Conservation (phyloP, 1,284 basidiomycete genomes). For the Gomphus bonarii region DNA sequence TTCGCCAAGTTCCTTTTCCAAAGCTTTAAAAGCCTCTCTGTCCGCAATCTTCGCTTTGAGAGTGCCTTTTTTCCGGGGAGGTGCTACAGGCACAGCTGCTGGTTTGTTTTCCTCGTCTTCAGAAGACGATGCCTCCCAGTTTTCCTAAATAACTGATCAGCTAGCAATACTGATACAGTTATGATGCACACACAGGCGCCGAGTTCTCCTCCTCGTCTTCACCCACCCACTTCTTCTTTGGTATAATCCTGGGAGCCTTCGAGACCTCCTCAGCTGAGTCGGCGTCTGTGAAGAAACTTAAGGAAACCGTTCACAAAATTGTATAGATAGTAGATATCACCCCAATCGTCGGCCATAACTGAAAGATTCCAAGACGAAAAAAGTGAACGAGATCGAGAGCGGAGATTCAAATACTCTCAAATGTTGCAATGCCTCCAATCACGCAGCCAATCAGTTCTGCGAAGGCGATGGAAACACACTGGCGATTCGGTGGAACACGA, state of each 20-base stretch:
- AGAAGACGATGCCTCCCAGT: constrained; percentile 86
- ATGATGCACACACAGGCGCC: constrained; percentile 23
- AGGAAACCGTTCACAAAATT: neutral
- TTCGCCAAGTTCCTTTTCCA: constrained; percentile 25
- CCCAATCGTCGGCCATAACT: constrained; percentile 9
- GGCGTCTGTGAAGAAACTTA: constrained; percentile 1
- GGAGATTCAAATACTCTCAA: neutral
- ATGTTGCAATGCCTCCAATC: neutral
- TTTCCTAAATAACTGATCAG: constrained; percentile 45
- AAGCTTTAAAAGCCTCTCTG: constrained; percentile 62
- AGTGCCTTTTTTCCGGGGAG: constrained; percentile 83
- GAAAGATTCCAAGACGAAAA: neutral
- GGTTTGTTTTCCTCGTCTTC: constrained; percentile 39
- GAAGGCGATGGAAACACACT: neutral
- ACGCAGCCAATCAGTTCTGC: neutral
- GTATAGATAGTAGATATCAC: neutral
- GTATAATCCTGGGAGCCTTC: constrained; percentile 24
- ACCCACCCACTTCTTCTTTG: constrained; percentile 69
- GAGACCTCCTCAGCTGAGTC: constrained; percentile 5
- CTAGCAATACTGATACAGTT: constrained; percentile 10
- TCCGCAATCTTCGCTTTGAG: constrained; percentile 84
- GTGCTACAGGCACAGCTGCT: constrained; percentile 38
- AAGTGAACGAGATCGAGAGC: neutral
- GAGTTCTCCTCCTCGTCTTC: constrained; percentile 73
- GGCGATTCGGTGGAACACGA: neutral